Evolutionary conservation across 805 yeast species (phyloP).

Genomic region (Saturnispora kantuleensis): DNA sequence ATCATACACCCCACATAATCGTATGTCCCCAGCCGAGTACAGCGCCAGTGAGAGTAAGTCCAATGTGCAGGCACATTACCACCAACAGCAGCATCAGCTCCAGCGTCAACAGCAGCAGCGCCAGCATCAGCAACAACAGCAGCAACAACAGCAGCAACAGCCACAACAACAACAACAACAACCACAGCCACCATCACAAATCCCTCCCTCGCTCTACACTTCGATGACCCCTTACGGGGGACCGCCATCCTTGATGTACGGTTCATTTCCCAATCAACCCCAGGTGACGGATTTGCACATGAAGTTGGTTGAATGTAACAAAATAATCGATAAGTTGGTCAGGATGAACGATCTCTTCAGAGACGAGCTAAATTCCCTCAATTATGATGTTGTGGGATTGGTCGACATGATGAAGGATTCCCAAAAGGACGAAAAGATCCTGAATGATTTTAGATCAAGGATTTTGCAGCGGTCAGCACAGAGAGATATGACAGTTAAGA

Average conservation of each 20-base stretch:
- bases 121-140: neutral
- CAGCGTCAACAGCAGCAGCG: slow-evolving; percentile 5
- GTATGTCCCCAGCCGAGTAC: neutral
- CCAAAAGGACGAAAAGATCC: slow-evolving; percentile 4
- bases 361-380: slow-evolving; percentile 39
- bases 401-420: slow-evolving; percentile 32
- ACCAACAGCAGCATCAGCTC: slow-evolving; percentile 13
- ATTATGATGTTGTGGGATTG: slow-evolving; percentile 42
- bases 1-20: slow-evolving; percentile 7
- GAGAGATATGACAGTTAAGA: slow-evolving; percentile 24
- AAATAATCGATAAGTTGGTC: slow-evolving; percentile 27
- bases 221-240: too few relatives aligned
- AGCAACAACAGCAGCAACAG: slow-evolving; percentile 6
- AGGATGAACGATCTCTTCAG: slow-evolving; percentile 38
- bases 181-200: neutral
- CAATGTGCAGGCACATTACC: slow-evolving; percentile 8
- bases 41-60: neutral
- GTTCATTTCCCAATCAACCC: neutral
- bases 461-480: slow-evolving; percentile 25
- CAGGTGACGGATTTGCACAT: slow-evolving; percentile 3
- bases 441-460: slow-evolving; percentile 22
- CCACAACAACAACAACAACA: slow-evolving; percentile 9
- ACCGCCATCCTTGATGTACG: slow-evolving; percentile 1
- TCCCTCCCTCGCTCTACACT: too few relatives aligned
- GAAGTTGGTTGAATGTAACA: neutral